These are phyloP conservation scores for Ceratocystis cacaofunesta DNA, from an alignment of 2,329 filamentous ascomycete species.

Conservation along the genomic window DNA sequence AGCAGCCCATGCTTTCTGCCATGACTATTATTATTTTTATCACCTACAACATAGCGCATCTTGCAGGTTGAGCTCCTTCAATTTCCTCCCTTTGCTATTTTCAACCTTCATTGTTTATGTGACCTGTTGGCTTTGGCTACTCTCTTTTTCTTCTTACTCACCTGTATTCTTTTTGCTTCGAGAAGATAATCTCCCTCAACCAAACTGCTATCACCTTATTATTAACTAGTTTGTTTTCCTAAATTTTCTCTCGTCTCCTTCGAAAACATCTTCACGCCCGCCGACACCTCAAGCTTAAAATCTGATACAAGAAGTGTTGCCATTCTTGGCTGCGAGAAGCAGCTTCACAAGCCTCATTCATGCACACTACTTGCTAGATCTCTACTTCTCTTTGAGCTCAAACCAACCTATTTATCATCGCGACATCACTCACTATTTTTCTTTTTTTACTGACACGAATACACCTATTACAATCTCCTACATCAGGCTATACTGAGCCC, in stretches of 20 bases:
- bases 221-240: neutral
- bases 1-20: neutral
- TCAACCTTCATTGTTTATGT: neutral
- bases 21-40: neutral
- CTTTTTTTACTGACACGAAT: neutral
- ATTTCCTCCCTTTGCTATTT: slow-evolving; percentile 6
- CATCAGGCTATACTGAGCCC: neutral
- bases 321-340: neutral
- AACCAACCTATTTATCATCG: neutral
- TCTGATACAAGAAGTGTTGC: neutral
- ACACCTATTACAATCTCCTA: neutral
- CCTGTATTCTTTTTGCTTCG: neutral
- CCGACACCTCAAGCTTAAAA: neutral
- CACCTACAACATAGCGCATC: neutral
- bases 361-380: neutral
- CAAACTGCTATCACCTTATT: neutral
- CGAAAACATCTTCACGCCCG: neutral
- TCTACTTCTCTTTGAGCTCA: neutral
- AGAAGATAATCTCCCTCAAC: neutral
- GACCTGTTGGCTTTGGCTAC: neutral
- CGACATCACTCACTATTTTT: neutral
- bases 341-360: neutral
- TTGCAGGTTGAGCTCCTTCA: neutral
- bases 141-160: neutral
- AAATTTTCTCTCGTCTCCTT: neutral